Conservation (phyloP, 345 rosid species). For the Pelargonium nanum region DNA sequence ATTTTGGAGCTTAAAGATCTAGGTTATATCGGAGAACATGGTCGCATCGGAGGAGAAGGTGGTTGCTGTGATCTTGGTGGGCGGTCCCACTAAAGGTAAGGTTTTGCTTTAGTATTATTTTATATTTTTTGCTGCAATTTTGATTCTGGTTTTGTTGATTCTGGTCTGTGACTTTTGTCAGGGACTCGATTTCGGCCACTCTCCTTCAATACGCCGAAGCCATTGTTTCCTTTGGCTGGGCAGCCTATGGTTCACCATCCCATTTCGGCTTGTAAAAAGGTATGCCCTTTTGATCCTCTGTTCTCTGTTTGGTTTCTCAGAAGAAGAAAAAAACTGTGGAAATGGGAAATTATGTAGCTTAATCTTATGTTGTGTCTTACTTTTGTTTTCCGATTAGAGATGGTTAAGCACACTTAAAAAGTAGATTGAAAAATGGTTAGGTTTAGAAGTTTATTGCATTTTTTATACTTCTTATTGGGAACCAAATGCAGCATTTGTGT, state of each 20-base stretch:
- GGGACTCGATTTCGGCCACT: constrained; percentile 80
- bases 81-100: constrained; percentile 82
- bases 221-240: constrained; percentile 74
- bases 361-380: neutral
- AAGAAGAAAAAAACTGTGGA: too few species aligned
- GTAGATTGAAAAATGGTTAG: neutral
- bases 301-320: neutral
- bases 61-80: constrained; percentile 85
- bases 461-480: too few species aligned
- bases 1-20: neutral
- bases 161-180: constrained; percentile 8
- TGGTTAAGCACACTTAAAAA: neutral
- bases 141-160: constrained; percentile 7
- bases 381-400: neutral
- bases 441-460: neutral
- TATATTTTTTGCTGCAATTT: neutral
- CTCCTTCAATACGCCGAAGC: constrained; percentile 71
- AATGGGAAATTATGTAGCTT: neutral
- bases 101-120: neutral
- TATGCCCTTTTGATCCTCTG: constrained; percentile 10
- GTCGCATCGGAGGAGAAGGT: constrained; percentile 29
- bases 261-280: constrained; percentile 83
- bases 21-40: neutral
- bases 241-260: constrained; percentile 91
- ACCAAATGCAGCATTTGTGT: too few species aligned